Evolutionary conservation across 768 basidiomycete genomes (phyloP).

Genomic region (Leccinum disarticulatum): DNA sequence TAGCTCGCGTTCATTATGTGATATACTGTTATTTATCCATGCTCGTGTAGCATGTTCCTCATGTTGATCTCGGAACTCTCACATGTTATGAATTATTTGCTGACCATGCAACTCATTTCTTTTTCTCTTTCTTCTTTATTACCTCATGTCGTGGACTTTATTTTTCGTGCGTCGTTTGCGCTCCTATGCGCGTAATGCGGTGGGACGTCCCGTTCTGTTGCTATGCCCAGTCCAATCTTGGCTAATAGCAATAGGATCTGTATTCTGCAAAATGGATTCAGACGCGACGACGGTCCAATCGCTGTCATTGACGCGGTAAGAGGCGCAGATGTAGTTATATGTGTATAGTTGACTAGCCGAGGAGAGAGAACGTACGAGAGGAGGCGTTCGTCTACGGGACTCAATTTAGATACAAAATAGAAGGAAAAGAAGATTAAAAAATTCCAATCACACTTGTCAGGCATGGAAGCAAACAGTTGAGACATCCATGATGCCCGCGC

Average conservation of each 20-base stretch:
- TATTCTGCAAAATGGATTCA: background rate
- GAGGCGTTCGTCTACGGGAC: background rate
- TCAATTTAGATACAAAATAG: background rate
- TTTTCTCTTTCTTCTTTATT: background rate
- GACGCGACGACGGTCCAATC: background rate
- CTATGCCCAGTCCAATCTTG: background rate
- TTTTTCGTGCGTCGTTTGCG: background rate
- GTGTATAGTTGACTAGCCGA: background rate
- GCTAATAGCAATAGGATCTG: background rate
- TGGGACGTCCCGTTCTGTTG: background rate
- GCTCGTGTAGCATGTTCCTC: constrained; percentile 1
- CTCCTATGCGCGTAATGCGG: background rate
- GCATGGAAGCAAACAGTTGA: background rate
- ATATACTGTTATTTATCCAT: constrained; percentile 17
- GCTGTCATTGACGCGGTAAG: background rate
- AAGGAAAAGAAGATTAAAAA: background rate
- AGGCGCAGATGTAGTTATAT: background rate
- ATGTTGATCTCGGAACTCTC: background rate
- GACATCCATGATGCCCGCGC: background rate
- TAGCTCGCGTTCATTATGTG: constrained; percentile 5
- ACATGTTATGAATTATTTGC: constrained; percentile 4
- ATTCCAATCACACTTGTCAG: background rate
- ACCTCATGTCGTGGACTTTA: constrained; percentile 1
- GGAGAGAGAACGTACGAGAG: background rate
- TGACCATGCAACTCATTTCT: background rate